phyloP scores from a whole-genome alignment of 2,329 filamentous ascomycete genomes.

The Aotearoamyces nothofagi region DNA sequence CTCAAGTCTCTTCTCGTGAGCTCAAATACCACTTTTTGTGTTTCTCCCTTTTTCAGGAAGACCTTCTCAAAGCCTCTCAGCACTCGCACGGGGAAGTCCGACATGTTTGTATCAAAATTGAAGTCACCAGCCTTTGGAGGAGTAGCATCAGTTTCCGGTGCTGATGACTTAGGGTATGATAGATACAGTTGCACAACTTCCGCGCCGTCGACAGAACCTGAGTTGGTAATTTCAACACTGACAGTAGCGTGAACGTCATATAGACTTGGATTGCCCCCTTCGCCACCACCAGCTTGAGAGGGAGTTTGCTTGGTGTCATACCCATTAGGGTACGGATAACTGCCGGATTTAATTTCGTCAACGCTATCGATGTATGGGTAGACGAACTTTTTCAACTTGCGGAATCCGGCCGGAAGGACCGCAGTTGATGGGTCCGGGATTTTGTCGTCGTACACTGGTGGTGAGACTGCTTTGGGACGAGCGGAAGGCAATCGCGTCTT shows the following conservation, averaged over 20 bases:
- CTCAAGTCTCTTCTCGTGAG: slow-evolving; percentile 54
- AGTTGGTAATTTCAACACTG: slow-evolving; percentile 42
- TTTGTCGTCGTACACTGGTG: slow-evolving; percentile 32
- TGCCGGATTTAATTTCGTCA: slow-evolving; percentile 22
- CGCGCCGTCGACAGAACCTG: slow-evolving; percentile 32
- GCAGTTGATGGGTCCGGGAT: slow-evolving; percentile 34
- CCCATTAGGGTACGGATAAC: slow-evolving; percentile 25
- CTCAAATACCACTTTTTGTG: slow-evolving; percentile 34
- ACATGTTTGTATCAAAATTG: slow-evolving; percentile 2
- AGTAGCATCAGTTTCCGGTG: slow-evolving; percentile 9
- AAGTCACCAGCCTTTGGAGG: slow-evolving; percentile 4
- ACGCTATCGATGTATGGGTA: slow-evolving; percentile 39
- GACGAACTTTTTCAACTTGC: slow-evolving; percentile 44
- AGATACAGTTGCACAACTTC: slow-evolving; percentile 43
- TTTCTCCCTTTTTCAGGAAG: slow-evolving; percentile 35
- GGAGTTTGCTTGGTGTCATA: slow-evolving; percentile 29
- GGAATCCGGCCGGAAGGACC: slow-evolving; percentile 39
- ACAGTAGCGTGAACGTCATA: slow-evolving; percentile 40
- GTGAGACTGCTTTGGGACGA: slow-evolving; percentile 16
- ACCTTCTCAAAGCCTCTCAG: slow-evolving; percentile 62
- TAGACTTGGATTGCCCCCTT: slow-evolving; percentile 39
- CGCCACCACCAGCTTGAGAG: slow-evolving; percentile 46
- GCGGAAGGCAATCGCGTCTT: slow-evolving; percentile 15
- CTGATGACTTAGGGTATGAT: slow-evolving; percentile 24
- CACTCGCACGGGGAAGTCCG: slow-evolving; percentile 49